A percentile compares a stretch with the other conserved stretches of the same genome.
Conservation (phyloP, 176 grass and related monocot species). For the Alopecurus myosuroides region DNA sequence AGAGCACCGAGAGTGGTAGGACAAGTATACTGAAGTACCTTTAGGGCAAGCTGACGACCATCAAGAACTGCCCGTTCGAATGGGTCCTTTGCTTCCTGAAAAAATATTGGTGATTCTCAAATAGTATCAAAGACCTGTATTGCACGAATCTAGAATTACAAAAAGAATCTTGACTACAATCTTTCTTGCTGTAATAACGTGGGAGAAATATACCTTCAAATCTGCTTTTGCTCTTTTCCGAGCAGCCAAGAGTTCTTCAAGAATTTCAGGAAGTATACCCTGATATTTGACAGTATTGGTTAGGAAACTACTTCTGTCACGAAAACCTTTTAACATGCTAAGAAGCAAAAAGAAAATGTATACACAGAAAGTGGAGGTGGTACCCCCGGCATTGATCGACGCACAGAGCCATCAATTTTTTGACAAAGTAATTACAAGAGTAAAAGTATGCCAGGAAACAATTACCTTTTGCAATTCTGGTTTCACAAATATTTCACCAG, state of each 20-base stretch:
- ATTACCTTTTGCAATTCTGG: slow-evolving; percentile 87
- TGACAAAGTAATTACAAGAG: background rate
- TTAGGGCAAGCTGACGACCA: slow-evolving; percentile 89
- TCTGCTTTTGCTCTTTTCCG: slow-evolving; percentile 99
- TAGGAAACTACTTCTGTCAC: slow-evolving; percentile 9
- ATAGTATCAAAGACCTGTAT: slow-evolving; percentile 20
- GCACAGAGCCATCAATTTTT: background rate
- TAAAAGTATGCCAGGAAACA: background rate
- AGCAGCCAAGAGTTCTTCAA: slow-evolving; percentile 91
- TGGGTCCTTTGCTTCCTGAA: slow-evolving; percentile 96
- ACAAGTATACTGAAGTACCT: slow-evolving; percentile 53
- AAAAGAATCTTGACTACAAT: slow-evolving; percentile 8
- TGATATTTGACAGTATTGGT: slow-evolving; percentile 35
- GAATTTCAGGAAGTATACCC: slow-evolving; percentile 99
- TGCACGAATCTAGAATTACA: slow-evolving; percentile 23
- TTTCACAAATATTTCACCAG: slow-evolving; percentile 98
- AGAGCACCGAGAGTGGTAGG: background rate
- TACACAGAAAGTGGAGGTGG: background rate
- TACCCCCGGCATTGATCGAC: background rate
- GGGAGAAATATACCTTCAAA: slow-evolving; percentile 71
- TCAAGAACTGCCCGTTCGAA: slow-evolving; percentile 95
- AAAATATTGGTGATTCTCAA: slow-evolving; percentile 15
- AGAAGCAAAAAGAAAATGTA: background rate
- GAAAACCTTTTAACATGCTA: slow-evolving; percentile 10
- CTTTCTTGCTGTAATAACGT: slow-evolving; percentile 5